Evolutionary conservation across 78 protist species (phyloP).

Genomic region (Monocercomonoides exilis): DNA sequence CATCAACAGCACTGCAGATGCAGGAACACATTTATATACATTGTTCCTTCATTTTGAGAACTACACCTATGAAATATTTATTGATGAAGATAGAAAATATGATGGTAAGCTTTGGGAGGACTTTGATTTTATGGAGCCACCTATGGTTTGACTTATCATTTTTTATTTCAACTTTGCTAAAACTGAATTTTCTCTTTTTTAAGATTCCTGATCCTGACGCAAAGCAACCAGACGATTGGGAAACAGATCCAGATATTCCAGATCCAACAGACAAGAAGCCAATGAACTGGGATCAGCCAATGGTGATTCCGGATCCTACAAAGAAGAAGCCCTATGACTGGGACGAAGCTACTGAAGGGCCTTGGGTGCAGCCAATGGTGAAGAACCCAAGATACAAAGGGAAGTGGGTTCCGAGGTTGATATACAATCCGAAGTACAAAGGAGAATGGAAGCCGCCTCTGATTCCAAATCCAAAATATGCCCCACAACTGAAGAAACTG

Average conservation of each 20-base stretch:
- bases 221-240: conserved; percentile 47
- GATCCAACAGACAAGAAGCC: conserved; percentile 79
- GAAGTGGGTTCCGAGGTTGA: conserved; percentile 69
- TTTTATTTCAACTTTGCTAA: not conserved
- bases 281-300: conserved; percentile 43
- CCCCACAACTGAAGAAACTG: not conserved
- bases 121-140: conserved; percentile 6
- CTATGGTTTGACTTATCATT: not conserved
- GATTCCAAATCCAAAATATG: conserved; percentile 44
- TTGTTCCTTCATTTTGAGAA: conserved; percentile 76
- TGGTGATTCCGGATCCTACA: conserved; percentile 71
- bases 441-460: conserved; percentile 95
- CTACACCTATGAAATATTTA: conserved; percentile 70
- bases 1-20: conserved; percentile 47
- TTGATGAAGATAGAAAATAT: conserved; percentile 71
- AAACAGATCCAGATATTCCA: conserved; percentile 27
- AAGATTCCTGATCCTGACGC: conserved; percentile 84
- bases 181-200: conserved; percentile 25
- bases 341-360: conserved; percentile 82
- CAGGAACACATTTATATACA: conserved; percentile 91
- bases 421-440: conserved; percentile 46
- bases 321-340: conserved; percentile 90
- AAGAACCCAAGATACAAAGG: conserved; percentile 67
- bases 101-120: conserved; percentile 54
- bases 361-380: conserved; percentile 5